Evolutionary conservation across 2,329 filamentous ascomycete genomes (phyloP), one percentile per base, ranked within the genome.

Genomic region (Colletotrichum truncatum): DNA sequence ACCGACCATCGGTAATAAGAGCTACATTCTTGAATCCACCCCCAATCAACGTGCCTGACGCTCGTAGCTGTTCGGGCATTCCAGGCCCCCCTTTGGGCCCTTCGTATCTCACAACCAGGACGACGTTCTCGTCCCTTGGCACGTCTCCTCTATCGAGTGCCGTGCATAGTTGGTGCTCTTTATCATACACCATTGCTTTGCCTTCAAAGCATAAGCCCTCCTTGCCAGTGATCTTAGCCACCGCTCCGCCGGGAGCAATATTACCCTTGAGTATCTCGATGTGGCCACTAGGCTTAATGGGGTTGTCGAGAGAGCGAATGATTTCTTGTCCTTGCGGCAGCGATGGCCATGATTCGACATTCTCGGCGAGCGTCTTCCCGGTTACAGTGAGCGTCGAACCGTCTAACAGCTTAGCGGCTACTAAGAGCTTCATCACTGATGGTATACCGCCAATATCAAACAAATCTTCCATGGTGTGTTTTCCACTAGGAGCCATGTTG

Each of bases 191-290:
- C 18, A 89, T 86, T 0, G 93, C 95, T 69, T 88, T 89, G 51
- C 95, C 95, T 0, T 85, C 90, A 78, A 98, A 98, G 9, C 80
- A 83, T 6, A 94, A 85, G 2, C 95, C 95, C 77, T 98, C 95
- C 77, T 98, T 98, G 32, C 95, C 95, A 0, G 95, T 98, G 77
- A 98, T 98, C 79, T 98, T 98, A 65, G 94, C 94, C 1, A 98
- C 94, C 1, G 94, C 92, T 26, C 95, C 95, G 8, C 89, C 91
- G 1, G 95, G 95, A 3, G 94, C 93, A 30, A 98, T 85, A 76
- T 97, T 97, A 12, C 95, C 95, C 64, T 87, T 87, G 3, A 98
- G 85, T 64, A 98, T 92, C 77, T 95, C 93, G 66, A 98, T 86
- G 77, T 98, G 95, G 32, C 95, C 95, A 0, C 90, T 93, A 1